Base-by-base conservation (phyloP, 169 alveolate genomes). In the Theileria sp. region DNA sequence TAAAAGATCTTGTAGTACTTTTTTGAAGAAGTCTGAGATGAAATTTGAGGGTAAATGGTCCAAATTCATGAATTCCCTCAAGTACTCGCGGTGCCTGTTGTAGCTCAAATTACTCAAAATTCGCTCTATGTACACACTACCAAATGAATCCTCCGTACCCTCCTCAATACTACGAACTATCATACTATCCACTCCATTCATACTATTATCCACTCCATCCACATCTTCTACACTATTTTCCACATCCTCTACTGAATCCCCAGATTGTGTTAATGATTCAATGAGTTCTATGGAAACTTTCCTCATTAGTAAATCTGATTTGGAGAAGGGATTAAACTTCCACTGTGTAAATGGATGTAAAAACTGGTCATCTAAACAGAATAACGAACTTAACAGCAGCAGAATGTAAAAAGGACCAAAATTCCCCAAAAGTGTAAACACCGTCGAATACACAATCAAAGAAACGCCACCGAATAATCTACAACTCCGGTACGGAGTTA, bases 281-380 rank as follows among this genome's bases (percentile, higher is more conserved):
- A 74, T 36, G 28, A 74, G 17, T 12, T 74, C 80, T 2, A 74
- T 54, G 9, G 80, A 74, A 7, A 74, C 79, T n/a, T 21, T 61
- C 58, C 60, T 74, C 58, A 62, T 51, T 2, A 74, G 44, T 9
- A 3, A 4, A 12, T 51, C 64, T 0, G 75, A 17, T 10, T 74
- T 74, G 23, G 23, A 0, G 79, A 76, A 76, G 12, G 58, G 58
- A 10, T 60, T 65, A 69, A 28, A 76, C 19, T 60, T 60, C 32
- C 54, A 49, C 30, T 69, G n/a, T 0, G 68, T 28, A 36, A 67
- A 58, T 2, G 60, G 56, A 12, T 7, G 17, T 30, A 83, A 70
- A 12, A 30, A 30, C 54, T 54, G 75, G 26, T 85, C 91, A 61
- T 85, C 91, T 50, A 85, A 67, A 54, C 83, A 79, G 44, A 85